Base-by-base conservation (phyloP, 1,284 basidiomycete species). In the Ceratobasidium theobromae region DNA sequence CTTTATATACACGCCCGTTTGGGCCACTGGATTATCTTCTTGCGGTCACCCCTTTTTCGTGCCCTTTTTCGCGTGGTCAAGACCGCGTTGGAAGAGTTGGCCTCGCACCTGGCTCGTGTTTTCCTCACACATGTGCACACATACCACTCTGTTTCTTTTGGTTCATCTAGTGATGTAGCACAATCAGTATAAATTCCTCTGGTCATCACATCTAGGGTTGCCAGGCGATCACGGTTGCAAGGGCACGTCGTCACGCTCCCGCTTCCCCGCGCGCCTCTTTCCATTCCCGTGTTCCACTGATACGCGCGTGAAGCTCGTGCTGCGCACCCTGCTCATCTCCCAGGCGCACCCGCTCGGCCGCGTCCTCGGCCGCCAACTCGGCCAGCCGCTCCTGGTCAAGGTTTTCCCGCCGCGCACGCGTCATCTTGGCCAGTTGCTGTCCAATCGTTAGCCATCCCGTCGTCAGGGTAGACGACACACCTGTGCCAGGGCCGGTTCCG, bases 211-310 rank as follows among this genome's bases (percentile, higher is more conserved):
- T 45, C 18, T 5, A n/a, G 6, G 18, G 9, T 5, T 21, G 43
- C 18, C 9, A 9, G 9, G 9, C 18, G 12, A n/a, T 48, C 45
- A 25, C 18, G 16, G 18, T 9, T n/a, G n/a, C n/a, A n/a, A n/a
- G 16, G 45, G 16, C 45, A 48, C 16, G 65, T 23, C n/a, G n/a
- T n/a, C n/a, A n/a, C n/a, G n/a, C n/a, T 21, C 77, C 77, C 33
- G 74, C 69, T 69, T 80, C 79, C n/a, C 75, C 74, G 28, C 79
- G 67, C 52, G 67, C 70, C 38, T 72, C 72, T 51, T 75, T 73
- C 79, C 79, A 80, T 27, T 79, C 79, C n/a, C 71, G 72, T 0
- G 77, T 74, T 12, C 79, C 79, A 45, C 76, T 78, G n/a, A n/a
- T n/a, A n/a, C 33, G 73, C 68, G 11, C 79, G 67, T 2, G 76